These are phyloP conservation scores for Solanum gracilifrons DNA, from an alignment of 257 asterid species.

Conservation along the genomic window DNA sequence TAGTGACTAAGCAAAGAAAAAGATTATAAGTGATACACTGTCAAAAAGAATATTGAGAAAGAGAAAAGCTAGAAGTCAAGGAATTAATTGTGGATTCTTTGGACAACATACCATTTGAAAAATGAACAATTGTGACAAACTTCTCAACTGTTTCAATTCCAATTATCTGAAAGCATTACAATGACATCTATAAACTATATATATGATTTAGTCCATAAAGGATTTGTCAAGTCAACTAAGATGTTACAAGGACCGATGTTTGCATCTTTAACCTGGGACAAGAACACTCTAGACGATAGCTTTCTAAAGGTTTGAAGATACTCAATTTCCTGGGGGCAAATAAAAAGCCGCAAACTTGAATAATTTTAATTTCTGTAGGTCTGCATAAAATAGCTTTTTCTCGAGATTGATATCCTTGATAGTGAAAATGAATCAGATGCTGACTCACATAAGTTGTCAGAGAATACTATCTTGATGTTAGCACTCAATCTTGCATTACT, in stretches of 20 bases:
- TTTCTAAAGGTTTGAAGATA: neutral
- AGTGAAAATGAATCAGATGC: neutral
- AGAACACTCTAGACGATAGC: neutral
- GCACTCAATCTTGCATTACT: neutral
- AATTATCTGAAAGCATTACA: neutral
- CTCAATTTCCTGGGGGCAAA: neutral
- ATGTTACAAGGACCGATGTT: neutral
- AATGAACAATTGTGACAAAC: neutral
- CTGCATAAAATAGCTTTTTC: neutral
- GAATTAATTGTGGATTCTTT: neutral
- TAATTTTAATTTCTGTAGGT: neutral
- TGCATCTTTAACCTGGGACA: neutral
- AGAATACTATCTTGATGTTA: neutral
- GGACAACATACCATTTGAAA: neutral
- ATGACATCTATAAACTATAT: neutral
- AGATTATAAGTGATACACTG: neutral
- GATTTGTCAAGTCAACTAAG: neutral
- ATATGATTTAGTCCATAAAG: neutral
- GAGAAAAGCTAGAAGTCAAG: neutral
- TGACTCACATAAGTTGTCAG: neutral
- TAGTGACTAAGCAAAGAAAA: neutral
- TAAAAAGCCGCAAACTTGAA: neutral
- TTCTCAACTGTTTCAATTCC: neutral
- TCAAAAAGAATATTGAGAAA: neutral
- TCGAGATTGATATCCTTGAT: neutral